Evolutionary conservation across 1,139 yeast species (phyloP).

Genomic region (Diutina scorzettiae): DNA sequence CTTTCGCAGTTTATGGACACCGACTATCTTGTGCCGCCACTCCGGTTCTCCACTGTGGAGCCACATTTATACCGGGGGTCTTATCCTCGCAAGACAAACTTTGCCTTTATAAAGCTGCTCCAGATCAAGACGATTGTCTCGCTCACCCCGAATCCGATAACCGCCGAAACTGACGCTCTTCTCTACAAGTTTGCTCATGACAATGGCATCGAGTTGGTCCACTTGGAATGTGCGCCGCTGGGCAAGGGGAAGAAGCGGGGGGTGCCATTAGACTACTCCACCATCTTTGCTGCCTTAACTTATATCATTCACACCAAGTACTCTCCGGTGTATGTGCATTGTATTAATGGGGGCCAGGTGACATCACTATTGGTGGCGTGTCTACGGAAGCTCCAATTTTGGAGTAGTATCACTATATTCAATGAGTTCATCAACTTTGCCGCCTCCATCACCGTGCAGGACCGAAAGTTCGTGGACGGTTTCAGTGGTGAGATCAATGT

Average conservation of each 20-base stretch:
- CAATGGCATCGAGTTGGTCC: slow-evolving; percentile 42
- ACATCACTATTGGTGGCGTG: slow-evolving; percentile 81
- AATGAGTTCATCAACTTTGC: slow-evolving; percentile 76
- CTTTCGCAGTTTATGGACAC: background rate
- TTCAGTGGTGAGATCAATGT: slow-evolving; percentile 56
- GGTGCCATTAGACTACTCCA: slow-evolving; percentile 62
- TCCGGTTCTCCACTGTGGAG: slow-evolving; percentile 63
- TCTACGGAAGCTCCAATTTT: slow-evolving; percentile 66
- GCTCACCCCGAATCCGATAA: slow-evolving; percentile 65
- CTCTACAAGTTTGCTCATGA: slow-evolving; percentile 38
- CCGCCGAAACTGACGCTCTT: slow-evolving; percentile 37
- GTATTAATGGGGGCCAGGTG: slow-evolving; percentile 82
- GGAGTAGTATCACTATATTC: slow-evolving; percentile 84
- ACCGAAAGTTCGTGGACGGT: slow-evolving; percentile 71
- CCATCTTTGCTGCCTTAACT: slow-evolving; percentile 47
- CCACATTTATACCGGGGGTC: slow-evolving; percentile 72
- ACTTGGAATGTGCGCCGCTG: slow-evolving; percentile 51
- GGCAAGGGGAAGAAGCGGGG: slow-evolving; percentile 72
- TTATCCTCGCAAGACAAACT: slow-evolving; percentile 68
- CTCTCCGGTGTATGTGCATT: slow-evolving; percentile 73
- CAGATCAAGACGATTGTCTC: slow-evolving; percentile 64
- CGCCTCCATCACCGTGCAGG: slow-evolving; percentile 72
- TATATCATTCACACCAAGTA: slow-evolving; percentile 45
- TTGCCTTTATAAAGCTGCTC: slow-evolving; percentile 58
- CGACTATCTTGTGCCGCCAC: slow-evolving; percentile 53